These are phyloP conservation scores for Ambrosia trifida DNA, from an alignment of 129 eudicot genomes.

Conservation along the genomic window DNA sequence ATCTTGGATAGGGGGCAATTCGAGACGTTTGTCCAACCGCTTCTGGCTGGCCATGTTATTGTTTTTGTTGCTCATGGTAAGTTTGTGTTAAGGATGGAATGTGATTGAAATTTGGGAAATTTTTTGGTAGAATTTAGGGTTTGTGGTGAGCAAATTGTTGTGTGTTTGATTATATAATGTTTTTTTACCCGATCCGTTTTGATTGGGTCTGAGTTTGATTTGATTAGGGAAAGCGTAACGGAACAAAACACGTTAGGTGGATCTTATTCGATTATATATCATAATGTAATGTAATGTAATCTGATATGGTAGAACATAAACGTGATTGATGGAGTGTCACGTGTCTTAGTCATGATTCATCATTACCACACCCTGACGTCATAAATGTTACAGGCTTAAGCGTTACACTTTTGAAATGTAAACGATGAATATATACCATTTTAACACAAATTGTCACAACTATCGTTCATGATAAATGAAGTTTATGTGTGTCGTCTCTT, in stretches of 20 bases:
- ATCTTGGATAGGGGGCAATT: constrained; percentile 59
- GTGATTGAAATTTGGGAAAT: not conserved
- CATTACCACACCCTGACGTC: not conserved
- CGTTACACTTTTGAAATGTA: not conserved
- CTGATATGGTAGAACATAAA: not conserved
- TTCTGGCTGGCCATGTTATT: constrained; percentile 27
- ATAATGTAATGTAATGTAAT: not conserved
- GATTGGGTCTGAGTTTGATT: not conserved
- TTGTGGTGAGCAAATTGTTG: not conserved
- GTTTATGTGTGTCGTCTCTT: not conserved
- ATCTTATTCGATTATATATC: not conserved
- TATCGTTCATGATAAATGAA: not conserved
- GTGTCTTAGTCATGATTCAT: not conserved
- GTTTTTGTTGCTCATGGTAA: constrained; percentile 21
- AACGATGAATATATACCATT: not conserved
- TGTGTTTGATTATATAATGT: not conserved
- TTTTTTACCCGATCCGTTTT: not conserved
- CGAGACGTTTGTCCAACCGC: constrained; percentile 51
- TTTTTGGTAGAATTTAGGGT: not conserved
- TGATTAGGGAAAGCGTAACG: not conserved
- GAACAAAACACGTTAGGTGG: not conserved
- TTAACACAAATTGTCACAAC: not conserved
- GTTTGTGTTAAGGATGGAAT: not conserved
- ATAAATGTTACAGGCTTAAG: not conserved
- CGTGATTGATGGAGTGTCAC: not conserved